These are phyloP conservation scores for Fraxinus albicans DNA, from an alignment of 305 asterid species.

Conservation along the genomic window DNA sequence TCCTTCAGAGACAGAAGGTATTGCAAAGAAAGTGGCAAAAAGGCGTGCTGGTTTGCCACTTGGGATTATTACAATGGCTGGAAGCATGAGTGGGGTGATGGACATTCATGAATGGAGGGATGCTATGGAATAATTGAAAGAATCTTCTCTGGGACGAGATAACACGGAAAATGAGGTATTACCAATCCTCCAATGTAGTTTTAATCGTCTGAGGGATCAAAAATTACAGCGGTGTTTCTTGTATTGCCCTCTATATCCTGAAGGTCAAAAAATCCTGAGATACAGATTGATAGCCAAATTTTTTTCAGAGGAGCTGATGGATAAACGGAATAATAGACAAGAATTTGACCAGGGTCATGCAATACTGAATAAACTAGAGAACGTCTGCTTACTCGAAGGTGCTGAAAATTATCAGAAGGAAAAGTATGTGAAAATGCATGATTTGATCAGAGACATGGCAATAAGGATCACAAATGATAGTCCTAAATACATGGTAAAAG, in stretches of 20 bases:
- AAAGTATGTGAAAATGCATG: slow-evolving; percentile 22
- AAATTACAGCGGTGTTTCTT: not conserved
- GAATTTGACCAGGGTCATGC: slow-evolving; percentile 26
- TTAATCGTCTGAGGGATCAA: not conserved
- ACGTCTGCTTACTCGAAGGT: slow-evolving; percentile 18
- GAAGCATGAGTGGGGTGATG: slow-evolving; percentile 23
- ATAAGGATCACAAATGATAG: slow-evolving; percentile 9
- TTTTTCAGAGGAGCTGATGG: slow-evolving; percentile 15
- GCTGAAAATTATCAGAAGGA: not conserved
- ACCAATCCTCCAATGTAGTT: slow-evolving; percentile 12
- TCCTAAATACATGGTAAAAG: slow-evolving; percentile 18
- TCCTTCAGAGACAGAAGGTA: not conserved
- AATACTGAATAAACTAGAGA: slow-evolving; percentile 22
- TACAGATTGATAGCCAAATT: slow-evolving; percentile 5
- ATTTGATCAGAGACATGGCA: slow-evolving; percentile 29
- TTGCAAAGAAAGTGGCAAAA: slow-evolving; percentile 4
- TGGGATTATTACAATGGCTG: slow-evolving; percentile 20
- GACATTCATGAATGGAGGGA: slow-evolving; percentile 22
- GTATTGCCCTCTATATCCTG: slow-evolving; percentile 21
- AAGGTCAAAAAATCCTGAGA: slow-evolving; percentile 17
- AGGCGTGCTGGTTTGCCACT: slow-evolving; percentile 20
- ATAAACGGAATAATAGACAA: slow-evolving; percentile 2
- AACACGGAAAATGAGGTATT: slow-evolving; percentile 14
- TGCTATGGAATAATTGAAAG: slow-evolving; percentile 6
- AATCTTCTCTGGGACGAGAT: slow-evolving; percentile 14